Evolutionary conservation across 108 stramenopile species (phyloP).

Genomic region (Nannochloropsis oceanica): DNA sequence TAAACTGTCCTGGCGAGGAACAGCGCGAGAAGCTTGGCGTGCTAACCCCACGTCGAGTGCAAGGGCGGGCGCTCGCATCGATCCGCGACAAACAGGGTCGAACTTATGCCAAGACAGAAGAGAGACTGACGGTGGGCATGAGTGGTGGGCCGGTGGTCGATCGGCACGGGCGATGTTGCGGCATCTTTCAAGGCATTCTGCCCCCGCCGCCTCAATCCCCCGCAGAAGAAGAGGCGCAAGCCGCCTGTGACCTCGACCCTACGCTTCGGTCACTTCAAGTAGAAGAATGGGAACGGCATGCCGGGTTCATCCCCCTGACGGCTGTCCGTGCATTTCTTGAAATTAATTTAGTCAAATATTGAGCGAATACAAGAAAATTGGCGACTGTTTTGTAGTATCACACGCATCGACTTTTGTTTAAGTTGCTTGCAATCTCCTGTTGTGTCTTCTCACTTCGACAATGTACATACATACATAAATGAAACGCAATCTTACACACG

Average conservation of each 20-base stretch:
- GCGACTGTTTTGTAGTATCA: no score
- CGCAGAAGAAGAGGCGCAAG: not conserved
- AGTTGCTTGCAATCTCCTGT: no score
- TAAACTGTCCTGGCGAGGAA: not conserved
- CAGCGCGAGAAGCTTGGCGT: not conserved
- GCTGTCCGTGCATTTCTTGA: not conserved
- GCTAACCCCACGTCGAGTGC: not conserved
- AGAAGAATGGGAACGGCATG: not conserved
- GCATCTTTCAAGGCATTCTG: not conserved
- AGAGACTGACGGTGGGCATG: not conserved
- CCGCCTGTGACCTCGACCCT: not conserved
- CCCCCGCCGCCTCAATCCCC: not conserved
- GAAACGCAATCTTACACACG: no score
- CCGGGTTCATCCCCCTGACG: not conserved
- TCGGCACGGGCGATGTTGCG: not conserved
- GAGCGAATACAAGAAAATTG: no score
- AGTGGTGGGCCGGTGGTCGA: not conserved
- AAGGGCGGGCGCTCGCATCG: not conserved
- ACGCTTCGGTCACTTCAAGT: not conserved
- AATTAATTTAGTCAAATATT: no score
- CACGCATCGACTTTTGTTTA: no score
- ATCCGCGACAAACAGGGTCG: not conserved
- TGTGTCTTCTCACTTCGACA: no score
- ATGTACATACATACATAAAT: no score
- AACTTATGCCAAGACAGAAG: not conserved